Evolutionary conservation across 2,329 filamentous ascomycete species (phyloP).

Genomic region (Clarireedia sp.): DNA sequence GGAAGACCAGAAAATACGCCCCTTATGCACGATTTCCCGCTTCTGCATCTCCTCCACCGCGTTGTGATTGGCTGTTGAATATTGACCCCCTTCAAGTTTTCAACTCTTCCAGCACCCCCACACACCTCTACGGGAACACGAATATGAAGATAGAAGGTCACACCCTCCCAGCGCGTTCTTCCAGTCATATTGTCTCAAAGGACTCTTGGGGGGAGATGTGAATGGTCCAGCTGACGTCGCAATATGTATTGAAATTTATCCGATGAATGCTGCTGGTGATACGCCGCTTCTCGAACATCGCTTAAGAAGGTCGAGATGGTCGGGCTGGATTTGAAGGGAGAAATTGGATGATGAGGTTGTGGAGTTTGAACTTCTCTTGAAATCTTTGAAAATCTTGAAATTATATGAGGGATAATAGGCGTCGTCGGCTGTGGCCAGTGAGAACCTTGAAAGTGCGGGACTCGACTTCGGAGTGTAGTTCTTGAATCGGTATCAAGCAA

Average conservation of each 20-base stretch:
- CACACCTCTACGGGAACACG: background rate
- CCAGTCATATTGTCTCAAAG: background rate
- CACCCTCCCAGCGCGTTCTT: background rate
- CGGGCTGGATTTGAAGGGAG: background rate
- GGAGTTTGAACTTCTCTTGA: background rate
- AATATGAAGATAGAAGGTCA: background rate
- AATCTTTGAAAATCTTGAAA: no score
- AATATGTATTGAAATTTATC: background rate
- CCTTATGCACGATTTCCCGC: no score
- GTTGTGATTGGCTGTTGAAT: no score
- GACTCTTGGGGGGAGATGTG: background rate
- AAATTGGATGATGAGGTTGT: background rate
- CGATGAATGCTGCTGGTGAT: background rate
- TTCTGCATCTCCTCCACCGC: no score
- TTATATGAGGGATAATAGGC: no score
- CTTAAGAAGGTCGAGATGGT: background rate
- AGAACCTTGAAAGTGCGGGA: no score
- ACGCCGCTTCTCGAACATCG: background rate
- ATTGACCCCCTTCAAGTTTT: no score
- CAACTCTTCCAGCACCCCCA: no score
- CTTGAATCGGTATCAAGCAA: no score
- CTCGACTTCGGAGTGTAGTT: no score
- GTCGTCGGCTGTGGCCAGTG: background rate
- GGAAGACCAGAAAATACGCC: no score
- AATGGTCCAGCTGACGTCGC: constrained; percentile 4